Conservation (phyloP, 2,329 filamentous ascomycete species). For the Aspergillus jensenii region DNA sequence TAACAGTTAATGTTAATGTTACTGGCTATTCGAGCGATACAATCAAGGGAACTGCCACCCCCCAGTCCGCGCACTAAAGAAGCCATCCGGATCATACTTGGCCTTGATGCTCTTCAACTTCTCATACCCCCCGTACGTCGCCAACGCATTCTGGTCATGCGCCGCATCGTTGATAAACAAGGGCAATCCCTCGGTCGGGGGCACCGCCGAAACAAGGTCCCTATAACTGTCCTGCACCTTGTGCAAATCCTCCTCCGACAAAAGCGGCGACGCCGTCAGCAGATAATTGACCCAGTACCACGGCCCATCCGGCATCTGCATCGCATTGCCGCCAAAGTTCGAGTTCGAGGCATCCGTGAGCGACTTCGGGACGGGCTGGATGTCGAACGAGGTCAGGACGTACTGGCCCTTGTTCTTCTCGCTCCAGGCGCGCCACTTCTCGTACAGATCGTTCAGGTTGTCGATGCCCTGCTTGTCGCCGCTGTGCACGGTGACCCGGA, state of each 20-base stretch:
- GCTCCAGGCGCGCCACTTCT: constrained; percentile 1
- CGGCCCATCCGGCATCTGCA: constrained; percentile 11
- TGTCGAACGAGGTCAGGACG: neutral
- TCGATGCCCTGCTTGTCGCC: neutral
- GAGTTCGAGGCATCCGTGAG: constrained; percentile 7
- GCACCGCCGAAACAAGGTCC: constrained; percentile 1
- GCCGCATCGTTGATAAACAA: constrained; percentile 8
- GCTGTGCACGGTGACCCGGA: constrained; percentile 6
- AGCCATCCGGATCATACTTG: constrained; percentile 8
- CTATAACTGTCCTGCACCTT: neutral
- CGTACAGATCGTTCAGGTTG: neutral
- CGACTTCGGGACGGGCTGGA: constrained; percentile 7
- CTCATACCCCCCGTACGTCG: constrained; percentile 7
- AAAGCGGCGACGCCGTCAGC: constrained; percentile 4
- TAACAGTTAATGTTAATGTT: too few species aligned
- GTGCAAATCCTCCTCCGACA: neutral
- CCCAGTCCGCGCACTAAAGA: neutral
- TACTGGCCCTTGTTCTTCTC: constrained; percentile 8
- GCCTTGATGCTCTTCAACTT: constrained; percentile 8
- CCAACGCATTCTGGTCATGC: constrained; percentile 5
- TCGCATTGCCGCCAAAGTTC: constrained; percentile 5
- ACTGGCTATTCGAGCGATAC: too few species aligned
- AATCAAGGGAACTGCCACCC: constrained; percentile 5
- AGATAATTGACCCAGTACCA: constrained; percentile 11
- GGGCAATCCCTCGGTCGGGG: constrained; percentile 4